Conservation (phyloP, 176 grass and related monocot genomes). For the Carex kokanica region DNA sequence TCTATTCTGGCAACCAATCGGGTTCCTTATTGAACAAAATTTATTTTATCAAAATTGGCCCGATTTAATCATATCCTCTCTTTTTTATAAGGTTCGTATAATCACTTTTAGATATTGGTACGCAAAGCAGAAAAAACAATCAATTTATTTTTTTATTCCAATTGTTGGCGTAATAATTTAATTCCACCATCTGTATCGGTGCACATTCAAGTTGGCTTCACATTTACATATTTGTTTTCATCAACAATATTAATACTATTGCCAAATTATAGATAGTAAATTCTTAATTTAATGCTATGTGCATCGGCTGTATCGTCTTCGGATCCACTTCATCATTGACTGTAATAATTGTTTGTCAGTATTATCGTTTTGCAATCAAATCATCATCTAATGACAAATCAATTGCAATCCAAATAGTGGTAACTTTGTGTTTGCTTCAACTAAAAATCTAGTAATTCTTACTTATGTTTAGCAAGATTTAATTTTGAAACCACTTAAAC, state of each 20-base stretch:
- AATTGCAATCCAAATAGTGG: neutral
- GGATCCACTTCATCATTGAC: neutral
- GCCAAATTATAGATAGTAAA: conserved; percentile 7
- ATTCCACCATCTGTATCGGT: neutral
- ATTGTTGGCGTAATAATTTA: neutral
- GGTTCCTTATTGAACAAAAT: neutral
- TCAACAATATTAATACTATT: neutral
- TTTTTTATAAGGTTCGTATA: neutral
- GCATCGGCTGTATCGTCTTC: neutral
- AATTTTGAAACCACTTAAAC: neutral
- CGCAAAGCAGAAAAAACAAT: neutral
- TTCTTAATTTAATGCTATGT: neutral
- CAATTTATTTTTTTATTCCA: neutral
- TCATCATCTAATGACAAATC: neutral
- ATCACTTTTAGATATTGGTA: neutral
- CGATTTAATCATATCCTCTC: neutral
- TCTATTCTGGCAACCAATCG: neutral
- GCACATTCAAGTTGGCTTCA: neutral
- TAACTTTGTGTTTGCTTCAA: neutral
- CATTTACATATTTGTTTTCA: neutral
- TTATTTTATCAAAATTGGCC: neutral
- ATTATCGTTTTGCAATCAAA: neutral
- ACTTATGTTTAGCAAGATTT: neutral
- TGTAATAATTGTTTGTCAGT: neutral
- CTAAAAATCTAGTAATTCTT: neutral